These are phyloP conservation scores for Sanguinoderma infundibulare DNA, from an alignment of 1,284 basidiomycete species.

Conservation along the genomic window DNA sequence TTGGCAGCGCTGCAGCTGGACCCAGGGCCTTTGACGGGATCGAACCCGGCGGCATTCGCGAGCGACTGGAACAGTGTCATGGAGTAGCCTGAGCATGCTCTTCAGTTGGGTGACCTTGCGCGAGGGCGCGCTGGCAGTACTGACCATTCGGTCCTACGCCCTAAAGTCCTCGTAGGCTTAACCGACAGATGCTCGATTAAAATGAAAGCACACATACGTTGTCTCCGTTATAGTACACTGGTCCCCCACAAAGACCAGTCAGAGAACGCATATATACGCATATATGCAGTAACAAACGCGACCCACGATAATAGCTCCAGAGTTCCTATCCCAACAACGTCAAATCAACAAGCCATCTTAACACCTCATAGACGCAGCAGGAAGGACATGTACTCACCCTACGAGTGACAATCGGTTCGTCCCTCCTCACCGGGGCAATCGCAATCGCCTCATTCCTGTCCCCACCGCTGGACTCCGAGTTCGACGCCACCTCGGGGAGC, in stretches of 20 bases:
- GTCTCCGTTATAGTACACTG: slow-evolving; percentile 76
- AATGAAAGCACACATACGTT: slow-evolving; percentile 48
- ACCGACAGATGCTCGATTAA: not conserved
- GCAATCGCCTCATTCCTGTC: slow-evolving; percentile 13
- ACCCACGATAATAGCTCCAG: slow-evolving; percentile 75
- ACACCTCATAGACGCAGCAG: not conserved
- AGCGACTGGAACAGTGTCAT: slow-evolving; percentile 77
- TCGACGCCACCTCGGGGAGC: slow-evolving; percentile 5
- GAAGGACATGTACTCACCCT: slow-evolving; percentile 27
- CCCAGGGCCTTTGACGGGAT: slow-evolving; percentile 67
- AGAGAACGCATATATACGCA: not conserved
- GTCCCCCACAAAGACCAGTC: not conserved
- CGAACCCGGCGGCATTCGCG: slow-evolving; percentile 69
- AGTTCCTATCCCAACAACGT: slow-evolving; percentile 49
- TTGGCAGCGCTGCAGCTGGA: slow-evolving; percentile 59
- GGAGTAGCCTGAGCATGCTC: slow-evolving; percentile 48
- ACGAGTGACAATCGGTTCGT: slow-evolving; percentile 37
- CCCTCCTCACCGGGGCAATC: slow-evolving; percentile 25
- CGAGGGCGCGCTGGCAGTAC: slow-evolving; percentile 6
- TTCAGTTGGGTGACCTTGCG: not conserved
- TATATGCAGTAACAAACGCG: not conserved
- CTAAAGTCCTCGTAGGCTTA: slow-evolving; percentile 39
- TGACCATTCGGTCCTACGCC: slow-evolving; percentile 62
- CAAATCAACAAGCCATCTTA: not conserved
- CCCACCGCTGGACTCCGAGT: no score